These are phyloP conservation scores for Kodamaea arcana DNA, from an alignment of 1,139 yeast genomes.

Conservation along the genomic window DNA sequence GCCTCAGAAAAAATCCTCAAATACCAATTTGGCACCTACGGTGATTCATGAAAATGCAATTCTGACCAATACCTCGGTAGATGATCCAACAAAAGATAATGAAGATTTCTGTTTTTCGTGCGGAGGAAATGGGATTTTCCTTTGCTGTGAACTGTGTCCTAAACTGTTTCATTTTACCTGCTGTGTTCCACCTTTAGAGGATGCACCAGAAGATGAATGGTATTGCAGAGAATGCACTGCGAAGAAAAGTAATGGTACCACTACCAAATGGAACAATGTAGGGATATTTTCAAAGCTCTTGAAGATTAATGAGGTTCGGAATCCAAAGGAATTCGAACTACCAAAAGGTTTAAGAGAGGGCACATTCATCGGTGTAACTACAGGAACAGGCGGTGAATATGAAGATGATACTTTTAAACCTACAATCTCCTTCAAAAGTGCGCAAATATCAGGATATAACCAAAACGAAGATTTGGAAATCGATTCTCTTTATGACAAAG, in stretches of 20 bases:
- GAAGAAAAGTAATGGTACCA: constrained; percentile 18
- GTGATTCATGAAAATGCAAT: constrained; percentile 1
- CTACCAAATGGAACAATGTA: constrained; percentile 16
- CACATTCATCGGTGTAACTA: constrained; percentile 66
- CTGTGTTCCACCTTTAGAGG: constrained; percentile 83
- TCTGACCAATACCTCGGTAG: constrained; percentile 8
- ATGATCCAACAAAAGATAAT: constrained; percentile 46
- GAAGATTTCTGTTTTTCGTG: constrained; percentile 89
- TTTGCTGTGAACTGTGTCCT: constrained; percentile 94
- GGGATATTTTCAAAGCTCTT: constrained; percentile 65
- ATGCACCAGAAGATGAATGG: constrained; percentile 89
- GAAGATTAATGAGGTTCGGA: constrained; percentile 51
- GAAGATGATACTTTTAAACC: constrained; percentile 57
- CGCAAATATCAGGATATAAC: constrained; percentile 36
- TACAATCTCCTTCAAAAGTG: constrained; percentile 37
- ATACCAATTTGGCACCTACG: constrained; percentile 23
- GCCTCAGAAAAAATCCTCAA: constrained; percentile 4
- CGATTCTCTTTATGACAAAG: constrained; percentile 58
- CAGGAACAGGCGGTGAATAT: constrained; percentile 71
- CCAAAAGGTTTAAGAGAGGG: constrained; percentile 66
- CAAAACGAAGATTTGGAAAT: constrained; percentile 55
- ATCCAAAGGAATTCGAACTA: constrained; percentile 70
- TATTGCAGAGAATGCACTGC: constrained; percentile 67
- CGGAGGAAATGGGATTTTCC: constrained; percentile 80
- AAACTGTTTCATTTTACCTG: constrained; percentile 88